phyloP scores from a whole-genome alignment of 345 rosid species.

The Jatropha curcas region DNA sequence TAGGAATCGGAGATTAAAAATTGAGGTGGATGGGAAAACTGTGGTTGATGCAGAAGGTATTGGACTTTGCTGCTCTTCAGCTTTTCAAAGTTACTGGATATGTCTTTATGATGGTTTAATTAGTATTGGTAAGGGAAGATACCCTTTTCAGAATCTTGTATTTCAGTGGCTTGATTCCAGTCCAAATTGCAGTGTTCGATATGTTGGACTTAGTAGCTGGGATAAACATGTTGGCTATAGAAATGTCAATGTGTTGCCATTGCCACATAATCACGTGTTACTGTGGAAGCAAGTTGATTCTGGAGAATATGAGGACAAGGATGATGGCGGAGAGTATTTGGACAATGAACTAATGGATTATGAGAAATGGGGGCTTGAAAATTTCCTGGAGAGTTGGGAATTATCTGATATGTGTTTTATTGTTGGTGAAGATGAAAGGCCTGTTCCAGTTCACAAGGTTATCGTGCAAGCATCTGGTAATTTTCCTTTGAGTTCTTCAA shows the following conservation, averaged over 20 bases:
- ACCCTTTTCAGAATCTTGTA: slow-evolving; percentile 93
- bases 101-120: slow-evolving; percentile 89
- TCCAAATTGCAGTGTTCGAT: slow-evolving; percentile 77
- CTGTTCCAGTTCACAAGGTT: slow-evolving; percentile 84
- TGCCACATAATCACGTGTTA: slow-evolving; percentile 68
- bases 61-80: slow-evolving; percentile 76
- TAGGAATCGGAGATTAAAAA: slow-evolving; percentile 82
- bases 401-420: slow-evolving; percentile 67
- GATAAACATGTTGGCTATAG: slow-evolving; percentile 96
- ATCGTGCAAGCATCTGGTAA: slow-evolving; percentile 79
- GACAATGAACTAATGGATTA: slow-evolving; percentile 41
- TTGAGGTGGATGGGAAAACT: slow-evolving; percentile 81
- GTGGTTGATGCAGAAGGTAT: slow-evolving; percentile 78
- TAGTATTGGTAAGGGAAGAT: slow-evolving; percentile 82
- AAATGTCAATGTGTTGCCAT: slow-evolving; percentile 84
- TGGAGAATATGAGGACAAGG: slow-evolving; percentile 48
- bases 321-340: slow-evolving; percentile 45
- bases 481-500: slow-evolving; percentile 51
- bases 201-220: slow-evolving; percentile 95
- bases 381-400: slow-evolving; percentile 85
- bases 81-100: slow-evolving; percentile 93
- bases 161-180: slow-evolving; percentile 86
- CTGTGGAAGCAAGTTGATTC: slow-evolving; percentile 88
- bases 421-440: slow-evolving; percentile 64
- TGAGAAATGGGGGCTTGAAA: slow-evolving; percentile 80